Base-by-base conservation (phyloP, 352 stramenopile species). In the Phytophthora fragariae region DNA sequence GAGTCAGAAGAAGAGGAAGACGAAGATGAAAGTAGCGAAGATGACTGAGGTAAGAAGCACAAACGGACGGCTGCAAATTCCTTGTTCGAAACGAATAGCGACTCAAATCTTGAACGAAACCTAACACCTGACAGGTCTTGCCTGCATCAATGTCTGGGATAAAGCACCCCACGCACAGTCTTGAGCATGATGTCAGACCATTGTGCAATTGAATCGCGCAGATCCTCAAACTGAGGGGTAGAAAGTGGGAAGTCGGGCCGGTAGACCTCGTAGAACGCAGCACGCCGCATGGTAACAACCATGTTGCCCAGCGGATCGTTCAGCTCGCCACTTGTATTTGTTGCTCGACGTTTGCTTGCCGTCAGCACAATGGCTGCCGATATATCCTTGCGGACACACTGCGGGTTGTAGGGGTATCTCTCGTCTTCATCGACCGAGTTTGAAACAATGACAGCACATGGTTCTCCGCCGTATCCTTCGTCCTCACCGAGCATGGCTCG, bases 1-100 rank as follows among this genome's bases (percentile, higher is more conserved):
- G 80, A 92, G 46, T 76, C 83, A 21, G 74, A 83, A 10, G 62
- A 80, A 3, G 76, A 84, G 19, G 77, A 89, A 1, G 76, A 84
- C 19, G 77, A 88, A 0, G 75, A 89, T 10, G 58, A 83, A 5
- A 60, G 65, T 4, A 46, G 72, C 9, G 57, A 80, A 52, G 46
- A 73, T 10, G 55, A 61, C 27, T 31, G 27, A 31, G 2, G 27
- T 5, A 31, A 31, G 27, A 31, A 8, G 19, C 44, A 50, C 41
- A 41, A 50, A 17, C 11, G 17, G 17, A 50, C 12, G 37, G 37
- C 19, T 15, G 15, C 37, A 14, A 44, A 10, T 44, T 10, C 37
- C 37, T 14, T 44, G 12, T 14, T 44, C 37, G 37, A 44, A 44
- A 44, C 37, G 37, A 15, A 44, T 44, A 14, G 37, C 12, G 27